Percentiles rank a stretch among this genome's conserved stretches.
Conservation (phyloP, 1,284 basidiomycete species). For the Cryptococcus hybrid region DNA sequence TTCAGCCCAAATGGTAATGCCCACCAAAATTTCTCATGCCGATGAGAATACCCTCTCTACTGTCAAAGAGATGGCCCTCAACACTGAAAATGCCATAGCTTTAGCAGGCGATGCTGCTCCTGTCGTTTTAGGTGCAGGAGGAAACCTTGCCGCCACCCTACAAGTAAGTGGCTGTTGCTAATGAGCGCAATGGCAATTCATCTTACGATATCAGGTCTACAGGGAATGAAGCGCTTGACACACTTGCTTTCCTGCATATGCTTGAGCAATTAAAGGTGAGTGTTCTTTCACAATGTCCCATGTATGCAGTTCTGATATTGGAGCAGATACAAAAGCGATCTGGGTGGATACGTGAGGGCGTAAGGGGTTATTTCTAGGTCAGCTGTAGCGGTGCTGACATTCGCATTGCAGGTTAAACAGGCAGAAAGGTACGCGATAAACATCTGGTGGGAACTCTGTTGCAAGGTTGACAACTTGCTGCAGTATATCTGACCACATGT, state of each 20-base stretch:
- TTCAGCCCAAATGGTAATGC: too few species aligned
- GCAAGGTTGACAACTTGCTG: too few species aligned
- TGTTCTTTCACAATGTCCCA: constrained; percentile 19
- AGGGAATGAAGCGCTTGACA: constrained; percentile 62
- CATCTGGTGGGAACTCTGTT: not conserved
- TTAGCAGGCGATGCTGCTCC: not conserved
- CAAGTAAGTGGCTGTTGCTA: constrained; percentile 27
- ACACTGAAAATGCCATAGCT: not conserved
- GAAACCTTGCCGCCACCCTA: constrained; percentile 42
- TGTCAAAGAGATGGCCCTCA: constrained; percentile 9
- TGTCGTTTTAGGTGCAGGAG: constrained; percentile 35
- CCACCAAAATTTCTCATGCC: too few species aligned
- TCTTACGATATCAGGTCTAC: constrained; percentile 56
- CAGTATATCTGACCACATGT: constrained; percentile 97
- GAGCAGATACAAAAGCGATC: constrained; percentile 85
- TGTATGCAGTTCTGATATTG: not conserved
- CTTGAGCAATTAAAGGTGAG: constrained; percentile 79
- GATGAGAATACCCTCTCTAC: not conserved
- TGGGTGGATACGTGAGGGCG: constrained; percentile 83
- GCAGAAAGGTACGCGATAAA: constrained; percentile 66
- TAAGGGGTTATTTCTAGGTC: constrained; percentile 42
- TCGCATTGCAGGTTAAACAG: constrained; percentile 60
- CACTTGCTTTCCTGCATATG: constrained; percentile 83
- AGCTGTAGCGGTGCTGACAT: not conserved
- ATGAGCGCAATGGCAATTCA: not conserved